Evolutionary conservation across 2,329 filamentous ascomycete species (phyloP), one percentile per base, ranked within the genome.

Genomic region (Colletotrichum eleusines): DNA sequence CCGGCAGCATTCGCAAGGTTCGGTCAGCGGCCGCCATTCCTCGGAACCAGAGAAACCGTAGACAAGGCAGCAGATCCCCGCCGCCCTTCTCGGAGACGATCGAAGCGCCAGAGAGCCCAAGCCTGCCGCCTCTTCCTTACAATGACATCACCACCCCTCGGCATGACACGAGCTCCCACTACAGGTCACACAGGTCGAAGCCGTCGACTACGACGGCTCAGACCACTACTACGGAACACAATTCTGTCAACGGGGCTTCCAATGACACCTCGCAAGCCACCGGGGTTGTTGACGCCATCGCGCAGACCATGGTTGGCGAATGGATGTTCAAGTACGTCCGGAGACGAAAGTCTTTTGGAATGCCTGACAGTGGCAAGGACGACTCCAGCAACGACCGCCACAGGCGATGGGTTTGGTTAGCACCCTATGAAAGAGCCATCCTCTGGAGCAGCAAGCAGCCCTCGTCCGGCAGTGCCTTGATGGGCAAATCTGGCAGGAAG

Each of bases 371-470:
- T 31, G 87, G 87, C 44, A 89, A 89, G 73, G 90, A 94, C 77
- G 89, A 92, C 73, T 91, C 86, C 73, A 90, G 93, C 80, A 90
- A 89, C 73, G 91, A 92, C 74, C 92, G 96, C 38, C 96, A 99
- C 80, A 98, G 95, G 83, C 89, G 96, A 80, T 99, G 96, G 96
- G 96, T 99, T 2, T 99, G 96, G 96, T 88, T 99, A 73, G 96
- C 95, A 23, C 96, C 96, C 3, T 98, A 99, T 78, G 96, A 99
- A 81, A 88, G 95, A 73, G 92, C 95, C 16, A 95, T 99, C 71
- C 93, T 99, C 80, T 99, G 96, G 96, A 98, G 95, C 81, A 97
- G 92, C 86, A 98, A 97, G 85, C 96, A 99, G 81, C 96, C 96
- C 20, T 94, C 91, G 12, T 94, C 91, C 75, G 94, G 95, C 40